These are phyloP conservation scores for Nitzschia inconspicua DNA, from an alignment of 108 stramenopile genomes.

Conservation along the genomic window DNA sequence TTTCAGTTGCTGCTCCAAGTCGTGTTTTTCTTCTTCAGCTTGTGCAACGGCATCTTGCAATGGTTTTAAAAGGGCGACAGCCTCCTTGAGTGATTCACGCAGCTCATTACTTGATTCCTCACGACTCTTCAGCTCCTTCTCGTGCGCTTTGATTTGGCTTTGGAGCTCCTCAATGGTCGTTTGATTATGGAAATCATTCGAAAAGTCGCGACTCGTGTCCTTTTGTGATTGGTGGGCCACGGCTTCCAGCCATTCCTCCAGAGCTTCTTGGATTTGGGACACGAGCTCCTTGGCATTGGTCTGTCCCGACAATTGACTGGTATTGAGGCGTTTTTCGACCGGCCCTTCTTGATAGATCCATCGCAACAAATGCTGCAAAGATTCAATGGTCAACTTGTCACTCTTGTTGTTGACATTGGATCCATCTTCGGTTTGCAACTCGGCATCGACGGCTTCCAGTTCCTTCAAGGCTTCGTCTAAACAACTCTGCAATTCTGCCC, in stretches of 20 bases:
- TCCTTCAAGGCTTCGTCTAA: constrained; percentile 58
- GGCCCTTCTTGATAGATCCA: constrained; percentile 40
- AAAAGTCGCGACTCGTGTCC: background rate
- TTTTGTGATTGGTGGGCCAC: background rate
- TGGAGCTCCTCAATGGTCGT: constrained; percentile 7
- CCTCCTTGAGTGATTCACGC: constrained; percentile 46
- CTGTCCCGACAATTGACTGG: background rate
- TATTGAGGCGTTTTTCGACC: background rate
- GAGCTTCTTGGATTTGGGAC: constrained; percentile 19
- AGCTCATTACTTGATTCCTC: constrained; percentile 43
- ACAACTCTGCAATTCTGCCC: constrained; percentile 50
- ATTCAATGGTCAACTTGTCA: constrained; percentile 19
- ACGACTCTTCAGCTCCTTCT: constrained; percentile 37
- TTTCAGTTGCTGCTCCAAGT: constrained; percentile 20
- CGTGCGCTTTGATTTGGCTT: constrained; percentile 21
- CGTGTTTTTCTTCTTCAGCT: constrained; percentile 31
- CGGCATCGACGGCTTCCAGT: constrained; percentile 55
- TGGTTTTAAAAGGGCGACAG: constrained; percentile 51
- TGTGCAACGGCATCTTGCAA: constrained; percentile 56
- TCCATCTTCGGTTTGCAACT: constrained; percentile 23
- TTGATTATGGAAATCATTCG: background rate
- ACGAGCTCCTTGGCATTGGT: constrained; percentile 13
- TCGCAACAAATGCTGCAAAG: constrained; percentile 39
- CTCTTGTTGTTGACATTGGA: background rate
- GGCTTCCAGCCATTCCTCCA: constrained; percentile 24